Percentiles rank a stretch among this genome's conserved stretches.
Evolutionary conservation across 169 alveolate genomes (phyloP).

Genomic region (Plasmodium fragile): DNA sequence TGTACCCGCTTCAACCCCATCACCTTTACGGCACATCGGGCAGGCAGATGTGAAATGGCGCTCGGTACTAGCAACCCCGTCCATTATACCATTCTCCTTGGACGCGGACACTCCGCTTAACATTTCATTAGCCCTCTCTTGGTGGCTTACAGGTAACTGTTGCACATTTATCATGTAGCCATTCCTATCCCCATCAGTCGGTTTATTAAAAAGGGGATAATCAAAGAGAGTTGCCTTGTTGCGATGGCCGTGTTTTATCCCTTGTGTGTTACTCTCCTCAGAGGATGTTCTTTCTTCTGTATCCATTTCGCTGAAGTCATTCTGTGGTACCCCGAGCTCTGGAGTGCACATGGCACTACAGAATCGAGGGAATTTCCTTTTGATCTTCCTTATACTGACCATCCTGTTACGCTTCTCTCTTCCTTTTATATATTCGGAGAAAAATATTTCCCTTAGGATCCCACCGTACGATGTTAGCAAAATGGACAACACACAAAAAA

Average conservation of each 20-base stretch:
- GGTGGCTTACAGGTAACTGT: not conserved
- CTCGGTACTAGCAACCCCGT: not conserved
- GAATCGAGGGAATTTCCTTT: not conserved
- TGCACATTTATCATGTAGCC: not conserved
- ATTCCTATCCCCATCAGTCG: not conserved
- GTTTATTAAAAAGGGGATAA: not conserved
- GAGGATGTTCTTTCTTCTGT: not conserved
- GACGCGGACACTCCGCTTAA: not conserved
- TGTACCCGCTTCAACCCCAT: not conserved
- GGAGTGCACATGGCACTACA: not conserved
- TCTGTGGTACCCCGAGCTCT: not conserved
- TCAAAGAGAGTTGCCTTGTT: not conserved
- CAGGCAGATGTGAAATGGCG: not conserved
- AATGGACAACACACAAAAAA: conserved; percentile 57
- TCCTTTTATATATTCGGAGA: conserved; percentile 28
- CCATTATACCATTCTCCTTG: not conserved
- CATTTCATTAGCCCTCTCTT: not conserved
- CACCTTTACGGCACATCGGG: not conserved
- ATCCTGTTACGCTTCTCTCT: not conserved
- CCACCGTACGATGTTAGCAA: conserved; percentile 68
- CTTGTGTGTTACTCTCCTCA: not conserved
- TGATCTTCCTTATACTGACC: not conserved
- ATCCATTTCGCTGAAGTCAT: not conserved
- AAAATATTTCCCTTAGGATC: conserved; percentile 55
- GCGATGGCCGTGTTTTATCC: not conserved